Conservation (phyloP, 2,329 filamentous ascomycete genomes). For the Colletotrichum filicis region DNA sequence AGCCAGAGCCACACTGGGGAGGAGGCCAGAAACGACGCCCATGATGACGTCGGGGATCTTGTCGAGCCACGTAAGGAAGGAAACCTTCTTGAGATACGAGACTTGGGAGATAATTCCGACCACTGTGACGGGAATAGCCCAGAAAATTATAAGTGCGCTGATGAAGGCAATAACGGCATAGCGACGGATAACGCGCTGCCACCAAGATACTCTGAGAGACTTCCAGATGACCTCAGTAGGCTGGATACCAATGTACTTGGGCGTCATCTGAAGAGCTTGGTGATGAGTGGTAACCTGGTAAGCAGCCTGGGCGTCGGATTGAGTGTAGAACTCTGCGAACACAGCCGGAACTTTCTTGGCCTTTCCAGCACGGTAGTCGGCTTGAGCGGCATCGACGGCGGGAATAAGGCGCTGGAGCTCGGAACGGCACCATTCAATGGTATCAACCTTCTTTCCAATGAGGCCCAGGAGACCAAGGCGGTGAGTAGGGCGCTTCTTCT, state of each 20-base stretch:
- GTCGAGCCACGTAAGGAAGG: conserved; percentile 78
- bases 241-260: conserved; percentile 84
- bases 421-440: conserved; percentile 86
- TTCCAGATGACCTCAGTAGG: conserved; percentile 90
- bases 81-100: conserved; percentile 71
- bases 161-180: conserved; percentile 79
- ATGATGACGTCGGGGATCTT: conserved; percentile 76
- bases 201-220: conserved; percentile 86
- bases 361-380: conserved; percentile 72
- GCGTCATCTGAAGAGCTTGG: conserved; percentile 86
- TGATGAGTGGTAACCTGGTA: conserved; percentile 91
- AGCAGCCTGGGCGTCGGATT: conserved; percentile 86
- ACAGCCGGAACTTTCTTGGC: conserved; percentile 78
- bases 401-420: conserved; percentile 79
- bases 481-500: conserved; percentile 82
- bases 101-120: conserved; percentile 92
- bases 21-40: conserved; percentile 85
- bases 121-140: conserved; percentile 78
- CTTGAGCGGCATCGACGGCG: conserved; percentile 74
- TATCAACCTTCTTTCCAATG: conserved; percentile 88
- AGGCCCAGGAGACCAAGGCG: conserved; percentile 66
- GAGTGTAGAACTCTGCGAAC: conserved; percentile 89
- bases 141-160: conserved; percentile 85
- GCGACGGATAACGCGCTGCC: conserved; percentile 81
- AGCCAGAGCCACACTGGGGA: conserved; percentile 83